Conservation (phyloP, 495 filamentous ascomycete species). For the Penicillium parvum region DNA sequence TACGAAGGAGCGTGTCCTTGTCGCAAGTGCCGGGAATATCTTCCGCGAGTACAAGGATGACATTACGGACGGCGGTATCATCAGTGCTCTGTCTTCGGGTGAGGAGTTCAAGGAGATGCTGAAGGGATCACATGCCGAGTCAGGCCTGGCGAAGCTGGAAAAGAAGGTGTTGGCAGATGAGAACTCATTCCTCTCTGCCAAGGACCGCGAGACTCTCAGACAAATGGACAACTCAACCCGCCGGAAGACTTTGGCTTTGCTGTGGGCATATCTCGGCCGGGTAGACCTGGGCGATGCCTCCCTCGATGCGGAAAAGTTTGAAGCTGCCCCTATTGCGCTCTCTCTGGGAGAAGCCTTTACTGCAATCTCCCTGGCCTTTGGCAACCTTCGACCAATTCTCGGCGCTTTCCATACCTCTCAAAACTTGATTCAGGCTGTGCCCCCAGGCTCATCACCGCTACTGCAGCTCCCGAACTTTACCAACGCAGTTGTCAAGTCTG, state of each 20-base stretch:
- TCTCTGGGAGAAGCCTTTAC: slow-evolving; percentile 79
- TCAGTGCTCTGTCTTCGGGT: slow-evolving; percentile 75
- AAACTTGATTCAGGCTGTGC: slow-evolving; percentile 81
- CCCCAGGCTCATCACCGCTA: slow-evolving; percentile 78
- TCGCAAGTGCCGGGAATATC: slow-evolving; percentile 87
- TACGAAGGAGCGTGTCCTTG: slow-evolving; percentile 86
- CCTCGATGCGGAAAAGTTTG: slow-evolving; percentile 65
- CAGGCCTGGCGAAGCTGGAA: slow-evolving; percentile 75
- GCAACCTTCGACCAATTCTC: slow-evolving; percentile 75
- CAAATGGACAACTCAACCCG: slow-evolving; percentile 69
- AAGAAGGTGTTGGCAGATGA: slow-evolving; percentile 64
- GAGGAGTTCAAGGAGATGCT: slow-evolving; percentile 73
- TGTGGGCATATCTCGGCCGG: slow-evolving; percentile 93
- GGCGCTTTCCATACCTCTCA: slow-evolving; percentile 79
- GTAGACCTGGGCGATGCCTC: slow-evolving; percentile 68
- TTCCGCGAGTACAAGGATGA: slow-evolving; percentile 88
- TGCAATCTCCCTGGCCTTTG: slow-evolving; percentile 81
- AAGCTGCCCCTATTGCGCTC: slow-evolving; percentile 81
- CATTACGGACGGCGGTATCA: slow-evolving; percentile 71
- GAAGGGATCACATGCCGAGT: slow-evolving; percentile 67
- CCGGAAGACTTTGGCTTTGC: slow-evolving; percentile 78
- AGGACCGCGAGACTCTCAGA: slow-evolving; percentile 59
- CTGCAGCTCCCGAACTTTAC: slow-evolving; percentile 91
- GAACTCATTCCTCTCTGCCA: slow-evolving; percentile 42
- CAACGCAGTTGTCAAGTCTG: slow-evolving; percentile 61